Percentiles rank a stretch among this genome's conserved stretches.
Conservation (phyloP, 2,329 filamentous ascomycete genomes). For the Fusarium austroafricanum region DNA sequence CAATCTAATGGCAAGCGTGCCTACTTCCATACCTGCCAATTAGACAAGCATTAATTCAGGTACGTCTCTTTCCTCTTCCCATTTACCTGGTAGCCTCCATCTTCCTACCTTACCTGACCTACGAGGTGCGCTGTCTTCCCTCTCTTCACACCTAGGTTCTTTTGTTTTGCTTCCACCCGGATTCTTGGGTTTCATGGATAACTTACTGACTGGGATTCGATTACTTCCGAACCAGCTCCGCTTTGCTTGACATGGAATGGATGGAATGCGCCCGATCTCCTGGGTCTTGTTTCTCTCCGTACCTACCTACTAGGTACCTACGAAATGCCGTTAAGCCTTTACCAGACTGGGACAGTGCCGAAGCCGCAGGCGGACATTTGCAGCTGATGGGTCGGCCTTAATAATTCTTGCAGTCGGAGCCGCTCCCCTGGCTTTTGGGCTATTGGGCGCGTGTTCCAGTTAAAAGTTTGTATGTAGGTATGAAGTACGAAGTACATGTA, state of each 20-base stretch:
- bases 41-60: neutral
- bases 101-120: neutral
- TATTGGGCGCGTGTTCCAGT: constrained; percentile 9
- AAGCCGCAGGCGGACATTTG: constrained; percentile 32
- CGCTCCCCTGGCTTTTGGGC: constrained; percentile 31
- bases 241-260: constrained; percentile 33
- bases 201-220: constrained; percentile 17
- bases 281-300: constrained; percentile 35
- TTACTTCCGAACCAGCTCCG: constrained; percentile 35
- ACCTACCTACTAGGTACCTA: neutral
- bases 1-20: constrained; percentile 14
- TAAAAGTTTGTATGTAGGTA: neutral
- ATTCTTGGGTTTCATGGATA: constrained; percentile 17
- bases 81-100: neutral
- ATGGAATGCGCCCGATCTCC: constrained; percentile 36
- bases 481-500: neutral
- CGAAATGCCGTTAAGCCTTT: constrained; percentile 37
- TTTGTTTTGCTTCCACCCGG: constrained; percentile 7
- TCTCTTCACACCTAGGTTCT: neutral
- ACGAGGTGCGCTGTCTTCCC: neutral
- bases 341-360: constrained; percentile 36
- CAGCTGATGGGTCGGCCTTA: constrained; percentile 30
- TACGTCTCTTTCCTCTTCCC: neutral
- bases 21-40: constrained; percentile 7
- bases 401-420: constrained; percentile 33